Base-by-base conservation (phyloP, 2,329 filamentous ascomycete species). In the Hypomyces perniciosus region DNA sequence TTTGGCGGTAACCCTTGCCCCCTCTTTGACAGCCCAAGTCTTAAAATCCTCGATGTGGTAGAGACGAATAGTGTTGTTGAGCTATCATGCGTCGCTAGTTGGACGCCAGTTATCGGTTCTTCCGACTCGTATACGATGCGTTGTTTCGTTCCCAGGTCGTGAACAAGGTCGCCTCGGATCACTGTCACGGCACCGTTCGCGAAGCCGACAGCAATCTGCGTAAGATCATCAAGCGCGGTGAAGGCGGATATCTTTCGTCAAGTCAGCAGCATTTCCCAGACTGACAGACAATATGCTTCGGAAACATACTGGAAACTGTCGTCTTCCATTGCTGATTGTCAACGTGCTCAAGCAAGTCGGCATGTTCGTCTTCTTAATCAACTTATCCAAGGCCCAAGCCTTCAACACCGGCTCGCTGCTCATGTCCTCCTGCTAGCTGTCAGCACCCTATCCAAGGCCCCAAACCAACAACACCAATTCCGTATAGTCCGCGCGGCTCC, bases 321-420 rank as follows among this genome's bases (percentile, higher is more conserved):
- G 90, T 65, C 88, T 82, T 38, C 88, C 90, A 72, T 97, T 97
- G 65, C 90, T 88, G 57, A 99, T 86, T 26, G 79, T 83, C 46
- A 96, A 72, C 1, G 86, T 93, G 64, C 89, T 95, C 58, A 96
- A 77, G 65, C 93, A 97, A 37, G 85, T 88, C 12, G 93, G 93
- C 55, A 86, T 76, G 39, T 90, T 90, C 4, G 89, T 95, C 77
- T 95, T 97, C 78, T 93, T 97, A 59, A 95, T 90, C 4, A 86
- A 79, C 70, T 91, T 95, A 66, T 97, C 91, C 59, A 99, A 76
- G 26, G 90, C 92, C 93, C 93, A 99, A n/a, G 97, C 92, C 68
- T 96, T 97, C 54, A 99, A 71, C 20, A 92, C 79, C 0, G 93
- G 92, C 61, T 97, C 90, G 61, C 81, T 86, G 37, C 87, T 87